These are phyloP conservation scores for Colletotrichum orchidophilum DNA, from an alignment of 2,329 filamentous ascomycete species.

Conservation along the genomic window DNA sequence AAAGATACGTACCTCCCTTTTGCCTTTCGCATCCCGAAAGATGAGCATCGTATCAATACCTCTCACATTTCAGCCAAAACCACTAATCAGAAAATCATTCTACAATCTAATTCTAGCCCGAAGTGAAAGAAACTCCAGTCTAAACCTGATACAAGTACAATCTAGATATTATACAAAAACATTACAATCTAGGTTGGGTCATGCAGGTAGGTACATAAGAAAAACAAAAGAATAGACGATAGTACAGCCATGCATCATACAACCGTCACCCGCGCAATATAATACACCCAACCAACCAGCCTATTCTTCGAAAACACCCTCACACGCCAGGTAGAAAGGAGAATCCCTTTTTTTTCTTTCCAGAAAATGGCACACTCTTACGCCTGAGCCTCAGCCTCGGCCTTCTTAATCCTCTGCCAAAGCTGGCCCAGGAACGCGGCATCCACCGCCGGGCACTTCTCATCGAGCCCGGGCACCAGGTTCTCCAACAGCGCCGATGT, in stretches of 20 bases:
- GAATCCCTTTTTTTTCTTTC: background rate
- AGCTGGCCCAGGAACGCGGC: conserved; percentile 29
- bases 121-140: background rate
- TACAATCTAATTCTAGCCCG: background rate
- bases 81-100: background rate
- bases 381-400: background rate
- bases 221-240: background rate
- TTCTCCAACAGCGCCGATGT: conserved; percentile 35
- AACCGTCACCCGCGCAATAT: background rate
- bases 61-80: background rate
- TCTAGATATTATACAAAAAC: background rate
- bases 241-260: background rate
- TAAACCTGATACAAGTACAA: background rate
- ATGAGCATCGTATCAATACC: background rate
- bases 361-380: background rate
- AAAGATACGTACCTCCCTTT: background rate
- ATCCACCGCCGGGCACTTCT: conserved; percentile 36
- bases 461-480: conserved; percentile 33
- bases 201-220: background rate
- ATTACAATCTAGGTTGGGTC: background rate
- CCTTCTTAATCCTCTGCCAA: background rate
- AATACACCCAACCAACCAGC: background rate
- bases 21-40: background rate
- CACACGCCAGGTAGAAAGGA: background rate
- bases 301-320: background rate